Conservation (phyloP, 2,329 filamentous ascomycete species). For the Malbranchea cinnamomea region DNA sequence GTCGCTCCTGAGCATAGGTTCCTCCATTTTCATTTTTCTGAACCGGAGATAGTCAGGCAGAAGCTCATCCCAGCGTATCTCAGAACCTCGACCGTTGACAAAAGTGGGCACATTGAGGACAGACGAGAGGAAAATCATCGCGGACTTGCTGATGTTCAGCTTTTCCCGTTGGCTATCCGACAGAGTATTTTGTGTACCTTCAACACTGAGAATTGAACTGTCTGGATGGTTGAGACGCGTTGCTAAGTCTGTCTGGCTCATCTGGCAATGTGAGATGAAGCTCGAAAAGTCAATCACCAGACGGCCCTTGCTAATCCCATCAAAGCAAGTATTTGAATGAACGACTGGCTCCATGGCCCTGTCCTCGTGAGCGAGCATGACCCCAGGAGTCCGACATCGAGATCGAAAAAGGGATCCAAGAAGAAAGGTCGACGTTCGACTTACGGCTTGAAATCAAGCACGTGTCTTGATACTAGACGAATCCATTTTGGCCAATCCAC, state of each 20-base stretch:
- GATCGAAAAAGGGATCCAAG: too few species aligned
- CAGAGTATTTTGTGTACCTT: conserved; percentile 3
- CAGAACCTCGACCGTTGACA: conserved; percentile 4
- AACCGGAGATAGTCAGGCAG: conserved; percentile 13
- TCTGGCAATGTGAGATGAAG: too few species aligned
- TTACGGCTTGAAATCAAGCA: too few species aligned
- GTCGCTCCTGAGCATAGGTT: conserved; percentile 32
- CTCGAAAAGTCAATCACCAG: conserved; percentile 15
- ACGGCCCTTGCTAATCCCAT: conserved; percentile 28
- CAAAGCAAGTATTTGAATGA: conserved; percentile 34
- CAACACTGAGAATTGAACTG: conserved; percentile 11
- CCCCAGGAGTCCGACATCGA: background rate
- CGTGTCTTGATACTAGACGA: too few species aligned
- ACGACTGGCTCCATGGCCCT: conserved; percentile 23
- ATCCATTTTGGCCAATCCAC: too few species aligned
- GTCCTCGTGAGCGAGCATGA: too few species aligned
- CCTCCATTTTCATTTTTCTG: conserved; percentile 25
- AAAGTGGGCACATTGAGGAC: conserved; percentile 9
- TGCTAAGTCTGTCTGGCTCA: conserved; percentile 5
- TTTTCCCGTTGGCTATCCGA: conserved; percentile 16
- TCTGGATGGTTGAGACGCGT: conserved; percentile 11
- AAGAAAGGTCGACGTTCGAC: too few species aligned
- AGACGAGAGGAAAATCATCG: conserved; percentile 18
- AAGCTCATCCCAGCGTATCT: conserved; percentile 11
- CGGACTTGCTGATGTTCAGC: conserved; percentile 18